Evolutionary conservation across 192 early-diverging fungal species (phyloP).

Genomic region (Helicostylum pulchrum): DNA sequence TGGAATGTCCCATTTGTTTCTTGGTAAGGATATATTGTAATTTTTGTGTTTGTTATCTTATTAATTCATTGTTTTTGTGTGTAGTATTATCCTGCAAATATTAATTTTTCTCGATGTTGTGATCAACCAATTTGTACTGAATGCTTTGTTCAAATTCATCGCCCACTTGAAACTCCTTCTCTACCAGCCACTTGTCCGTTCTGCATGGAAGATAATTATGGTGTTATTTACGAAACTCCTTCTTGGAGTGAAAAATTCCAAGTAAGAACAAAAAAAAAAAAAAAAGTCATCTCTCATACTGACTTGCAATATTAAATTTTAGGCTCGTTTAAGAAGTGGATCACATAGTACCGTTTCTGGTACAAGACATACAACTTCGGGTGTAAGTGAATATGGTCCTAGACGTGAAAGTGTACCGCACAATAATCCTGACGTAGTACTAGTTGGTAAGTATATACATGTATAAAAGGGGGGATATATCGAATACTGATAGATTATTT

Average conservation of each 20-base stretch:
- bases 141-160: constrained; percentile 95
- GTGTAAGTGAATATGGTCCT: constrained; percentile 16
- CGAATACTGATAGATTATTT: neutral
- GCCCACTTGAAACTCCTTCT: constrained; percentile 66
- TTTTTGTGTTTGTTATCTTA: neutral
- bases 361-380: constrained; percentile 34
- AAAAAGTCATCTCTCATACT: no score
- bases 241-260: constrained; percentile 21
- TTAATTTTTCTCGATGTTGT: constrained; percentile 92
- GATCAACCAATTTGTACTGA: constrained; percentile 95
- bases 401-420: constrained; percentile 51
- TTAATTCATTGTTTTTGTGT: constrained; percentile 3
- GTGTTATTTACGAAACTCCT: constrained; percentile 61
- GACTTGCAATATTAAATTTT: neutral
- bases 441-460: constrained; percentile 49
- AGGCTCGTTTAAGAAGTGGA: constrained; percentile 15
- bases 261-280: neutral
- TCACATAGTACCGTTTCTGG: constrained; percentile 11
- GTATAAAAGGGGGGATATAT: neutral
- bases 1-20: constrained; percentile 96
- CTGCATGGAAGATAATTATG: constrained; percentile 85
- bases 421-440: constrained; percentile 61
- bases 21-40: constrained; percentile 48
- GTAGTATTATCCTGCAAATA: constrained; percentile 84
- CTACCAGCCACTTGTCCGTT: constrained; percentile 79